Base-by-base conservation (phyloP, 2,329 filamentous ascomycete genomes). In the Pseudogymnoascus sp. region DNA sequence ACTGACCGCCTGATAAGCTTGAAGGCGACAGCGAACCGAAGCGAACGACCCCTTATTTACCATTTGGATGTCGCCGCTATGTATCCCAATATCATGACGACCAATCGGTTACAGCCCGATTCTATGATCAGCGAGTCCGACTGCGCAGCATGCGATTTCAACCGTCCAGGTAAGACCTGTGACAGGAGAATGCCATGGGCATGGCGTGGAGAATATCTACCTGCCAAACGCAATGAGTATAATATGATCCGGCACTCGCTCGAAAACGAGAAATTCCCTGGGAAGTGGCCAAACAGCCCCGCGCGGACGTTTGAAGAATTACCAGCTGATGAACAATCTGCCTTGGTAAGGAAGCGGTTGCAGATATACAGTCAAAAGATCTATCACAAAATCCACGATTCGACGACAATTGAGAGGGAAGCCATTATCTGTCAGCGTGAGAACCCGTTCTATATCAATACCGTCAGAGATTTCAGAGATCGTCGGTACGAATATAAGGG, bases 21-120 rank as follows among this genome's bases (percentile, higher is more conserved):
- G 61, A 96, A 90, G 74, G 82, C 87, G 61, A 95, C 88, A 0
- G 93, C 95, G 0, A 92, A 96, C 70, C 84, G 95, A 66, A 86
- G 81, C 69, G 95, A 99, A 74, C 81, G 87, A 46, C 95, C 95
- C 3, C 84, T 96, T 34, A 99, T 99, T 68, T 99, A 99, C 77
- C 95, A 99, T 81, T 80, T 99, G 77, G 95, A 99, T 73, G 96
- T 99, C 64, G 95, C 95, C 16, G 97, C 95, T 65, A 99, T 99
- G 95, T 99, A 99, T 74, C 95, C 95, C 8, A 99, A 99, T 76
- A 99, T 99, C 75, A 99, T 99, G 96, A 99, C 96, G 1, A 99
- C 95, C 1, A 99, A 99, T 75, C 89, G 95, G 74, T 77, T 99
- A 56, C 95, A 99, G 70, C 95, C 95, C 0, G 95, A 99, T 75